phyloP scores from a whole-genome alignment of 2,329 filamentous ascomycete species.

The Coleophoma eucalyptorum region DNA sequence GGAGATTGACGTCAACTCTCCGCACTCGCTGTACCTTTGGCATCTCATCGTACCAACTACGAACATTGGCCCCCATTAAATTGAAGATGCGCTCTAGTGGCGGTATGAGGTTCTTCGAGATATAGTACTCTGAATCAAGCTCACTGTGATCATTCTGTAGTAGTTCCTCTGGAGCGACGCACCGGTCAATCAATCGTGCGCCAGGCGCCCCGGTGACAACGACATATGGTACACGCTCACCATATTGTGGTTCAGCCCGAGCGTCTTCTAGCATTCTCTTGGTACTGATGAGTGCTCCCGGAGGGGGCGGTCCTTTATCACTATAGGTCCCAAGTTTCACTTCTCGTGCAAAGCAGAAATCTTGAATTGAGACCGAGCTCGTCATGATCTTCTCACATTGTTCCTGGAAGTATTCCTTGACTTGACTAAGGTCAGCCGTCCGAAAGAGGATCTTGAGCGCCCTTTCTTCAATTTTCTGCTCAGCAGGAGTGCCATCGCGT shows the following conservation, averaged over 20 bases:
- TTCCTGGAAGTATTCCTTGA: conserved; percentile 85
- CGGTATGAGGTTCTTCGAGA: conserved; percentile 90
- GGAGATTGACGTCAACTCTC: conserved; percentile 31
- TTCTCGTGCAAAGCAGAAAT: conserved; percentile 94
- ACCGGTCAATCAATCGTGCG: conserved; percentile 81
- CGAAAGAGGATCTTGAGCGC: conserved; percentile 85
- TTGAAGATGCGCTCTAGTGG: conserved; percentile 96
- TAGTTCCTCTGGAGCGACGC: conserved; percentile 81
- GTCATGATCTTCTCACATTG: conserved; percentile 93
- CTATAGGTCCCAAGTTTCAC: conserved; percentile 88
- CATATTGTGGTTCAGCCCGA: conserved; percentile 86
- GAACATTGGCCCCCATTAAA: conserved; percentile 86
- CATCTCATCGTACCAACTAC: conserved; percentile 95
- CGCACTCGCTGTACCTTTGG: conserved; percentile 80
- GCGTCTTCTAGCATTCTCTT: conserved; percentile 84
- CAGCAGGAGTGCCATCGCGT: conserved; percentile 88
- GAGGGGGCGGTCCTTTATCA: conserved; percentile 73
- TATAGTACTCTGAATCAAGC: conserved; percentile 95
- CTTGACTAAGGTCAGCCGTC: conserved; percentile 80
- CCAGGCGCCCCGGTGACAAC: conserved; percentile 86
- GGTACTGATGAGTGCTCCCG: conserved; percentile 84
- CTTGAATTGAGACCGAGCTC: conserved; percentile 82
- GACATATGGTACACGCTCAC: conserved; percentile 92
- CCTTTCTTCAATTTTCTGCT: conserved; percentile 96
- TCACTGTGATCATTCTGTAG: conserved; percentile 72